Evolutionary conservation across 2,329 filamentous ascomycete species (phyloP).

Genomic region (Neofusicoccum ribis): DNA sequence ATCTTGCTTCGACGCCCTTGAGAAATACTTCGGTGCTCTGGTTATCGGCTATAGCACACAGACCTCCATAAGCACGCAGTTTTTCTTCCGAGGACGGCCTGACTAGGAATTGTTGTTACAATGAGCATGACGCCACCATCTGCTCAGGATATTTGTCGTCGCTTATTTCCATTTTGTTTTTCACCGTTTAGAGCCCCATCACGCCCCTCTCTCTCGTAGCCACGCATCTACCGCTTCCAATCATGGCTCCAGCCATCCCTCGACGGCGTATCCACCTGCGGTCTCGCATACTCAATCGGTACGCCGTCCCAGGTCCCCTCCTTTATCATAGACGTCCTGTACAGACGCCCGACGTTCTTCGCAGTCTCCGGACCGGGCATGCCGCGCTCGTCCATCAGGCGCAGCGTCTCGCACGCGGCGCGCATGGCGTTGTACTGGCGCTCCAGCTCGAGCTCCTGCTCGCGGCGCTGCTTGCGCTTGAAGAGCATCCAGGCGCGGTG

Average conservation of each 20-base stretch:
- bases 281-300: constrained; percentile 87
- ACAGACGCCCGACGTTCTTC: constrained; percentile 70
- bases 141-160: neutral
- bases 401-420: constrained; percentile 80
- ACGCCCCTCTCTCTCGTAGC: constrained; percentile 22
- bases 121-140: neutral
- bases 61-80: neutral
- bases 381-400: constrained; percentile 50
- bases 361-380: constrained; percentile 45
- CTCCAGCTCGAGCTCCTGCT: constrained; percentile 70
- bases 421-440: constrained; percentile 81
- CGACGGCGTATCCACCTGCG: constrained; percentile 79
- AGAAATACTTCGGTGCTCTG: too few relatives aligned
- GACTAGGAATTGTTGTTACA: neutral
- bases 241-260: constrained; percentile 86
- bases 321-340: constrained; percentile 88
- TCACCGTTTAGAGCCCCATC: neutral
- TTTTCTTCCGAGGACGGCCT: neutral
- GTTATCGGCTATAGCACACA: too few relatives aligned
- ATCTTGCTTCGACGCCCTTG: too few relatives aligned
- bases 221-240: constrained; percentile 66
- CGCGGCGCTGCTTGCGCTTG: constrained; percentile 66
- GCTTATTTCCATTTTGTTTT: neutral
- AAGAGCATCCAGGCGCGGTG: constrained; percentile 91
- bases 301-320: constrained; percentile 74